A percentile compares a stretch with the other conserved stretches of the same genome.
phyloP scores from a whole-genome alignment of 139 green algal genomes.

The Marvania coccoides region DNA sequence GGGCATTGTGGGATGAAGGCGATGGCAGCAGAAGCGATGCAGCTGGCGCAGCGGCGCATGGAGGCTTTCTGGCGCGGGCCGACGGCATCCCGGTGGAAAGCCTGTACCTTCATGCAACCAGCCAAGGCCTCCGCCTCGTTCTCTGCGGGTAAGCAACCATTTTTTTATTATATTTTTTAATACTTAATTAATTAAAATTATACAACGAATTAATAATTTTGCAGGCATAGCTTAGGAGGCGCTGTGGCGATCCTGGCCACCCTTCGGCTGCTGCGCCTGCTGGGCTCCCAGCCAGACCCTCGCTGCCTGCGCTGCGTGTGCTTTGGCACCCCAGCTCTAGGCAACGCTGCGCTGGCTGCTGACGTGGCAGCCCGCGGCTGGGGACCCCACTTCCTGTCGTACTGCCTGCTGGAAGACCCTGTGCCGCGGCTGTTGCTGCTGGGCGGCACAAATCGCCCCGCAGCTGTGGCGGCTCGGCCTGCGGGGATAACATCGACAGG shows the following conservation, averaged over 20 bases:
- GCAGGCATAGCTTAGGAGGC: conserved; percentile 3
- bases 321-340: conserved; percentile 1
- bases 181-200: no score
- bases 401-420: background rate
- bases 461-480: no score
- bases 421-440: background rate
- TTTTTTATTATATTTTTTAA: no score
- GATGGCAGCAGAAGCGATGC: background rate
- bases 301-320: background rate
- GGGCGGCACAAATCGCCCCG: background rate
- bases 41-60: background rate
- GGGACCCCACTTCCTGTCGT: background rate
- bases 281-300: background rate
- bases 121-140: background rate
- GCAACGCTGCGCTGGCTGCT: background rate
- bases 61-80: background rate
- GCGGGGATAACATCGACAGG: background rate
- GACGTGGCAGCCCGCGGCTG: background rate
- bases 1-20: background rate
- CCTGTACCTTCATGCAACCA: background rate
- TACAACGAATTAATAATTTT: no score
- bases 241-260: background rate
- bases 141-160: background rate
- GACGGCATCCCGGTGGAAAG: background rate
- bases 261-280: background rate